phyloP scores from a whole-genome alignment of 2,329 filamentous ascomycete species.

The Alternaria hordeiaustralica region DNA sequence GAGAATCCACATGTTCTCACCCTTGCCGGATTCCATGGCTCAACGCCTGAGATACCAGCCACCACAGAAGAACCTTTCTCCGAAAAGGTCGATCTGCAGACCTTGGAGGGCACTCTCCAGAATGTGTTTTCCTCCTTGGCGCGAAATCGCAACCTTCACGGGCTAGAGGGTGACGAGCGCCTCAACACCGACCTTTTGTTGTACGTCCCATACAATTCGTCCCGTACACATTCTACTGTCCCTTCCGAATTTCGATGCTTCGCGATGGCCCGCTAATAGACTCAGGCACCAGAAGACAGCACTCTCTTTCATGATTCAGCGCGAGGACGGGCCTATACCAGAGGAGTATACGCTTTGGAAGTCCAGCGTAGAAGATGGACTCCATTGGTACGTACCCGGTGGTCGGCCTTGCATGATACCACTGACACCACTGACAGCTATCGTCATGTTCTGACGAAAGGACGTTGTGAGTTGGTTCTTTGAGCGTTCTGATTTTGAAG shows the following conservation, averaged over 20 bases:
- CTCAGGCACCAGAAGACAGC: slow-evolving; percentile 35
- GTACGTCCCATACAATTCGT: background rate
- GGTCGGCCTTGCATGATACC: background rate
- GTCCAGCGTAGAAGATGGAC: slow-evolving; percentile 23
- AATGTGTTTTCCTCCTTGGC: slow-evolving; percentile 32
- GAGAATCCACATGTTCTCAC: slow-evolving; percentile 38
- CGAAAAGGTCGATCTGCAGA: background rate
- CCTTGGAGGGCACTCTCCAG: background rate
- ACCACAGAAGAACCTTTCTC: background rate
- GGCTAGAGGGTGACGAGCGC: slow-evolving; percentile 30
- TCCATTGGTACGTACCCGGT: slow-evolving; percentile 20
- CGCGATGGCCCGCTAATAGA: background rate
- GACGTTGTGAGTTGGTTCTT: slow-evolving; percentile 14
- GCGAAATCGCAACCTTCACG: slow-evolving; percentile 19
- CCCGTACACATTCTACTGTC: background rate
- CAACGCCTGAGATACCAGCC: background rate
- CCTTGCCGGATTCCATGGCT: slow-evolving; percentile 12
- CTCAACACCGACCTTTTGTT: slow-evolving; percentile 26
- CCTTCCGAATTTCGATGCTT: background rate
- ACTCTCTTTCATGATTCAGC: slow-evolving; percentile 38
- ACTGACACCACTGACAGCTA: slow-evolving; percentile 30
- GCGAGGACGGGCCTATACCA: slow-evolving; percentile 41
- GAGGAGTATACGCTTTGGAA: slow-evolving; percentile 38
- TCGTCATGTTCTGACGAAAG: slow-evolving; percentile 52
- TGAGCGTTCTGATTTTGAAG: background rate